A percentile compares a stretch with the other conserved stretches of the same genome.
phyloP scores from a whole-genome alignment of 2,329 filamentous ascomycete genomes.

The Trichophyton simii region DNA sequence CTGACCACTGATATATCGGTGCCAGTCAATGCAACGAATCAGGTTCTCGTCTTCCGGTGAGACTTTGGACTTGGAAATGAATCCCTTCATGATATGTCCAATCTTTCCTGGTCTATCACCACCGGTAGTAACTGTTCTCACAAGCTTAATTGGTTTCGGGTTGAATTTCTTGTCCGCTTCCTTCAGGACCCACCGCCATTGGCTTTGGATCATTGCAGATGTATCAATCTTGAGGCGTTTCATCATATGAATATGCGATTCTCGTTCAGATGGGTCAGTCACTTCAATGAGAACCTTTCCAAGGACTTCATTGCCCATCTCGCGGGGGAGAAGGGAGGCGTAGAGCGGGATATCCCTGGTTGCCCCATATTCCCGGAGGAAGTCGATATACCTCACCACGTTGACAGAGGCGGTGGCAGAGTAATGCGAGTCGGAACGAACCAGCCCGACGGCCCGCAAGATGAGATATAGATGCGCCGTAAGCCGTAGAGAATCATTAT shows the following conservation, averaged over 20 bases:
- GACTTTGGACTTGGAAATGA: slow-evolving; percentile 49
- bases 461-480: slow-evolving; percentile 56
- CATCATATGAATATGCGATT: slow-evolving; percentile 61
- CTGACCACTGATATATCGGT: slow-evolving; percentile 54
- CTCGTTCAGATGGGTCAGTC: slow-evolving; percentile 50
- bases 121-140: slow-evolving; percentile 41
- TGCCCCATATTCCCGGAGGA: slow-evolving; percentile 58
- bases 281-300: slow-evolving; percentile 67
- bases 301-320: slow-evolving; percentile 56
- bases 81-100: slow-evolving; percentile 54
- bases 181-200: slow-evolving; percentile 39
- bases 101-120: slow-evolving; percentile 39
- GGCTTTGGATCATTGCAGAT: slow-evolving; percentile 57
- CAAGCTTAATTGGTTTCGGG: slow-evolving; percentile 21
- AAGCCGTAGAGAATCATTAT: slow-evolving; percentile 53
- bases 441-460: slow-evolving; percentile 47
- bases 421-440: slow-evolving; percentile 38
- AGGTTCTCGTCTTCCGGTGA: slow-evolving; percentile 56
- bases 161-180: slow-evolving; percentile 25
- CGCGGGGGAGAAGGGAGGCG: slow-evolving; percentile 59
- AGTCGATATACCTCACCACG: slow-evolving; percentile 68
- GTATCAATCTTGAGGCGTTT: slow-evolving; percentile 60
- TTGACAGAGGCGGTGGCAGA: slow-evolving; percentile 53
- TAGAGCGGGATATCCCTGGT: slow-evolving; percentile 77
- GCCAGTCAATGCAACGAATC: slow-evolving; percentile 75